Percentiles rank a stretch among this genome's conserved stretches.
These are phyloP conservation scores for Selenicereus undatus DNA, from an alignment of 148 eudicot species.

Conservation along the genomic window DNA sequence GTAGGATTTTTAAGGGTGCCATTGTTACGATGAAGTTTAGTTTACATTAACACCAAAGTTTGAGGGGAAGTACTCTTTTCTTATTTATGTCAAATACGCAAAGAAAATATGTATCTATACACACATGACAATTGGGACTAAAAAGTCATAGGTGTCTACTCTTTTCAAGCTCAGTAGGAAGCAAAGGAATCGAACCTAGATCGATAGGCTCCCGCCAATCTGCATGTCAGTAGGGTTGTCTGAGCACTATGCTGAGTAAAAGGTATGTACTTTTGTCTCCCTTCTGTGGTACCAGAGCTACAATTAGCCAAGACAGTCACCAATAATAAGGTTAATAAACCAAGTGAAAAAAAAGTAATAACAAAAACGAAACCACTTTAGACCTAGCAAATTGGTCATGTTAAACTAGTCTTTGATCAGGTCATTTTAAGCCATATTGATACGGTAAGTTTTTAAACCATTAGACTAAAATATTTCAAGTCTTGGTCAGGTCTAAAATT, in stretches of 20 bases:
- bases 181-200: slow-evolving; percentile 46
- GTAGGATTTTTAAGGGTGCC: not conserved
- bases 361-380: not conserved
- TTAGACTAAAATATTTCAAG: no score
- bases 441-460: no score
- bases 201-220: slow-evolving; percentile 69
- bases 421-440: not conserved
- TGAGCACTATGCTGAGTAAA: slow-evolving; percentile 62
- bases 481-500: no score
- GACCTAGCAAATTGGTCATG: not conserved
- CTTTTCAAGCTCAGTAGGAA: not conserved
- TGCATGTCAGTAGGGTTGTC: slow-evolving; percentile 62
- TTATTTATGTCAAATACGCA: no score
- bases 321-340: not conserved
- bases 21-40: not conserved
- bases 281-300: slow-evolving; percentile 87
- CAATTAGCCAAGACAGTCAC: slow-evolving; percentile 2
- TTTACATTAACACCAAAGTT: not conserved
- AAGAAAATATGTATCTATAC: no score
- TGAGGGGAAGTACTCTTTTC: not conserved
- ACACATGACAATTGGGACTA: no score
- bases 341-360: not conserved
- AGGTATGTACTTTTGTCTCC: slow-evolving; percentile 69
- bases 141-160: no score
- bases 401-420: not conserved